These are phyloP conservation scores for Piper longum DNA, from an alignment of 164 flowering plant species.

Conservation along the genomic window DNA sequence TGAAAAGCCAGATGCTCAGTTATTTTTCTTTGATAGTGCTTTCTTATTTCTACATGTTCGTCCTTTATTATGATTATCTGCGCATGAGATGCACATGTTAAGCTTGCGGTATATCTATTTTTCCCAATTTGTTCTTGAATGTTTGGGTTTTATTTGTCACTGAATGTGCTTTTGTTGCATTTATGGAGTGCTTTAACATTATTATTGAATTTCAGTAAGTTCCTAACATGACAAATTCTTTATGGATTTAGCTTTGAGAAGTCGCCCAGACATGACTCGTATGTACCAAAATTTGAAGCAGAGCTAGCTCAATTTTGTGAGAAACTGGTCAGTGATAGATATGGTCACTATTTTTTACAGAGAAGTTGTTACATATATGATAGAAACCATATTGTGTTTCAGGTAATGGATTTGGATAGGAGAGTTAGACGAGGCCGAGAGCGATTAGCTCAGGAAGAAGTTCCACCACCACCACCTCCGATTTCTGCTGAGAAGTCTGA, in stretches of 20 bases:
- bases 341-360: neutral
- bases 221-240: conserved; percentile 1
- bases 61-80: too few species aligned
- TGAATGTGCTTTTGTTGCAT: too few species aligned
- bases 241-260: conserved; percentile 64
- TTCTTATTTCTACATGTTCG: too few species aligned
- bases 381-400: conserved; percentile 4
- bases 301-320: conserved; percentile 90
- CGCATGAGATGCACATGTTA: too few species aligned
- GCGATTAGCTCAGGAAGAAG: conserved; percentile 80
- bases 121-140: too few species aligned
- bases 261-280: conserved; percentile 74
- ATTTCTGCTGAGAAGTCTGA: conserved; percentile 72
- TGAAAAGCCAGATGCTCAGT: too few species aligned
- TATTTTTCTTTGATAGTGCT: too few species aligned
- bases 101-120: too few species aligned
- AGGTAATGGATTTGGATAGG: conserved; percentile 92
- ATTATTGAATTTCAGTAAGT: neutral
- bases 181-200: neutral
- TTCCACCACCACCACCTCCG: conserved; percentile 59
- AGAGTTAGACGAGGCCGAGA: conserved; percentile 92
- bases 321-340: conserved; percentile 53
- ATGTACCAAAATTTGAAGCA: conserved; percentile 79
- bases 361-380: too few species aligned
- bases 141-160: too few species aligned